These are phyloP conservation scores for Mytilinidion resinicola DNA, from an alignment of 495 filamentous ascomycete genomes.

Conservation along the genomic window DNA sequence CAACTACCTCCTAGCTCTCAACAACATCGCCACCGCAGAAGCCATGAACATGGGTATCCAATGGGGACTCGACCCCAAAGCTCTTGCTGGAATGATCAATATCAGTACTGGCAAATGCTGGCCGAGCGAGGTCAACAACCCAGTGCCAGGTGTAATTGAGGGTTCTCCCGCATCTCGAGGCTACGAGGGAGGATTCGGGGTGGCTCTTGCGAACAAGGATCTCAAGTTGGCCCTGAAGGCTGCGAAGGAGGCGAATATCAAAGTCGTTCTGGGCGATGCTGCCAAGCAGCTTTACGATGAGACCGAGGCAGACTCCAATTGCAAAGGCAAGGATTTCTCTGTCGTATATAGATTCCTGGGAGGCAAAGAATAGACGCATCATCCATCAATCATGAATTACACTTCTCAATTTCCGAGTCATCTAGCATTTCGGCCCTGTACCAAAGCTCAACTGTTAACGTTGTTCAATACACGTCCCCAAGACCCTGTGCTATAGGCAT, in stretches of 20 bases:
- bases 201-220: conserved; percentile 74
- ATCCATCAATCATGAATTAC: too few relatives aligned
- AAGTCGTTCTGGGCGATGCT: conserved; percentile 26
- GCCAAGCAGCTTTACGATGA: conserved; percentile 37
- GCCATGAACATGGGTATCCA: conserved; percentile 87
- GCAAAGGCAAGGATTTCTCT: conserved; percentile 38
- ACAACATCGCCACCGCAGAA: conserved; percentile 87
- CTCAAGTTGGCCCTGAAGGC: conserved; percentile 35
- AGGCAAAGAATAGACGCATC: conserved; percentile 30
- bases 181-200: conserved; percentile 77
- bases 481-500: too few relatives aligned
- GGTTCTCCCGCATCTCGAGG: conserved; percentile 64
- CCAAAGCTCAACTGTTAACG: too few relatives aligned
- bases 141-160: conserved; percentile 76
- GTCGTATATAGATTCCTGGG: conserved; percentile 41
- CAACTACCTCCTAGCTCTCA: conserved; percentile 87
- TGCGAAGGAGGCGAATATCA: conserved; percentile 29
- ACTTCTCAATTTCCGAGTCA: neutral
- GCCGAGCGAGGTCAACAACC: conserved; percentile 90
- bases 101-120: conserved; percentile 82
- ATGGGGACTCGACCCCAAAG: conserved; percentile 76
- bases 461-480: too few relatives aligned
- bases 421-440: too few relatives aligned
- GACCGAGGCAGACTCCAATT: conserved; percentile 28
- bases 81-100: conserved; percentile 74